Percentiles rank a stretch among this genome's conserved stretches.
phyloP scores from a whole-genome alignment of 2,329 filamentous ascomycete species.

The Coniochaeta sp. region DNA sequence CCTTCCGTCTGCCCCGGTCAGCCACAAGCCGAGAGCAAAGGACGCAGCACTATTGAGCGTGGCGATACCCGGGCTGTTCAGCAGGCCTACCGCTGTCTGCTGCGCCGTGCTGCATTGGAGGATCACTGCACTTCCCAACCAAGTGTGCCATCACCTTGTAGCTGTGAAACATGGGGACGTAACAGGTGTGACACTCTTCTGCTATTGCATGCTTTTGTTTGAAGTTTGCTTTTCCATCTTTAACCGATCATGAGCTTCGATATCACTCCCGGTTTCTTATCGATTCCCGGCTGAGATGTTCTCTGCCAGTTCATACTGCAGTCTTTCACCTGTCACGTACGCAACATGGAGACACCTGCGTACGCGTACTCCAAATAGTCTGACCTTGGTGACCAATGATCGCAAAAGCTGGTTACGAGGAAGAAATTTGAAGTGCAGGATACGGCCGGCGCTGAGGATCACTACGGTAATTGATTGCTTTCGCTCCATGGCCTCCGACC shows the following conservation, averaged over 20 bases:
- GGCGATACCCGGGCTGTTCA: neutral
- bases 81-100: neutral
- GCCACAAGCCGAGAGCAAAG: neutral
- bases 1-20: neutral
- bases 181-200: neutral
- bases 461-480: neutral
- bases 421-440: neutral
- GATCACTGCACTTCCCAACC: neutral
- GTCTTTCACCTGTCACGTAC: neutral
- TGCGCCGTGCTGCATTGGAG: neutral
- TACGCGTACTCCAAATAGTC: neutral
- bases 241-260: neutral
- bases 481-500: neutral
- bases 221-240: neutral
- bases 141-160: neutral
- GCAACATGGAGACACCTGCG: neutral
- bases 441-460: neutral
- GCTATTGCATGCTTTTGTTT: neutral
- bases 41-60: neutral
- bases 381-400: neutral
- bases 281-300: neutral
- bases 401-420: neutral
- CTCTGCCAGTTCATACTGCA: neutral
- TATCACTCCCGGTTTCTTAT: neutral
- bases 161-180: neutral